A percentile compares a stretch with the other conserved stretches of the same genome.
Conservation (phyloP, 2,329 filamentous ascomycete genomes). For the Xylaria sp. region DNA sequence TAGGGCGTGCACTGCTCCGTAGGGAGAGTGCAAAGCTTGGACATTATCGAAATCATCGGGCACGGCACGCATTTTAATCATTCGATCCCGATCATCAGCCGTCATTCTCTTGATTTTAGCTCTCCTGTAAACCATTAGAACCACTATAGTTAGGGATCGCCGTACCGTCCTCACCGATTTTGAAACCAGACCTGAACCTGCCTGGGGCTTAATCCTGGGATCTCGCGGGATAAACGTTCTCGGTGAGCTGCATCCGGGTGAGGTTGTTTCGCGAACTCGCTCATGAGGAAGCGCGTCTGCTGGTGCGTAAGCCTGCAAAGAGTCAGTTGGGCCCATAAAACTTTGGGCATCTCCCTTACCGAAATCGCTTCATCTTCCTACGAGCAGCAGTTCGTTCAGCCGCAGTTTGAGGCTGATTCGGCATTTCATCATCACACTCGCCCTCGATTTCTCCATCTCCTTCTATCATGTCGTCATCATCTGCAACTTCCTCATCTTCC, state of each 20-base stretch:
- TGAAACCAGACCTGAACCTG: constrained; percentile 99
- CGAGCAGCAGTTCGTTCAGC: constrained; percentile 57
- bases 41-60: constrained; percentile 75
- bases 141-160: constrained; percentile 11
- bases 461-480: constrained; percentile 62
- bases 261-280: constrained; percentile 92
- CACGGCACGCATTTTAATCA: constrained; percentile 74
- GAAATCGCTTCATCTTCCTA: constrained; percentile 79
- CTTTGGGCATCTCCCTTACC: constrained; percentile 53
- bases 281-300: constrained; percentile 97
- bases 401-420: constrained; percentile 40
- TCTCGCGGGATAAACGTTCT: constrained; percentile 85
- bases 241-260: constrained; percentile 92
- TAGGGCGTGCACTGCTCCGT: constrained; percentile 64
- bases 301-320: constrained; percentile 81
- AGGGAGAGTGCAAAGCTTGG: constrained; percentile 70
- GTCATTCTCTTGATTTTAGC: constrained; percentile 75
- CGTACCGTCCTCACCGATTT: constrained; percentile 71
- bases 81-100: constrained; percentile 71
- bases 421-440: constrained; percentile 67
- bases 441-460: constrained; percentile 48
- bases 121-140: constrained; percentile 52
- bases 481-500: constrained; percentile 57
- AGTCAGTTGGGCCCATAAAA: constrained; percentile 42
- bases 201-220: constrained; percentile 86